phyloP scores from a whole-genome alignment of 2,329 filamentous ascomycete species.

The Chrysosporium keratinophilum region DNA sequence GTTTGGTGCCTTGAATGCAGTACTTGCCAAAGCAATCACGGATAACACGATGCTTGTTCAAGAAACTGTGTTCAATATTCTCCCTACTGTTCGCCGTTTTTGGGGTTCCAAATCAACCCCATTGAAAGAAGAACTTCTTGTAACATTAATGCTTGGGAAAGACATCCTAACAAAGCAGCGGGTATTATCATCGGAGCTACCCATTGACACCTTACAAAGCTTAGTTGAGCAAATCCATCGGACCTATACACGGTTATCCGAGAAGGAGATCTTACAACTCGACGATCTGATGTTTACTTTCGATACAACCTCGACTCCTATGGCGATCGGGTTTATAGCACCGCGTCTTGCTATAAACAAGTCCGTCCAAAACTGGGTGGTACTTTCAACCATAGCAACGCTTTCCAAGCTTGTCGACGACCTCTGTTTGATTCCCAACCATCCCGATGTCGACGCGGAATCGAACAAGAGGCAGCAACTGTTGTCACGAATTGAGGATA shows the following conservation, averaged over 20 bases:
- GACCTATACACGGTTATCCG: constrained; percentile 65
- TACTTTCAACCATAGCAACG: constrained; percentile 32
- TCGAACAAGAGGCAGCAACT: constrained; percentile 30
- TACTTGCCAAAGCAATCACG: constrained; percentile 56
- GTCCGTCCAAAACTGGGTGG: constrained; percentile 34
- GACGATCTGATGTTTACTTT: constrained; percentile 57
- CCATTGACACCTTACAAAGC: constrained; percentile 46
- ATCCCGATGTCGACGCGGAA: constrained; percentile 9
- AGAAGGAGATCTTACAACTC: constrained; percentile 64
- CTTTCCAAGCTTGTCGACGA: constrained; percentile 32
- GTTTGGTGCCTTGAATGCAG: constrained; percentile 63
- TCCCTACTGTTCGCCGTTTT: constrained; percentile 63
- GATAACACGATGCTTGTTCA: constrained; percentile 58
- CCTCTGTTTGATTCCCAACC: constrained; percentile 13
- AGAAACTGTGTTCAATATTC: constrained; percentile 48
- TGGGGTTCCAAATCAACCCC: constrained; percentile 64
- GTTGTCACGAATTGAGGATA: constrained; percentile 28
- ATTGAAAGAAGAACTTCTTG: constrained; percentile 67
- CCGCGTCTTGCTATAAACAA: constrained; percentile 28
- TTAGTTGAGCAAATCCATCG: constrained; percentile 60
- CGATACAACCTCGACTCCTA: constrained; percentile 20
- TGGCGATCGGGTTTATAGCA: constrained; percentile 30
- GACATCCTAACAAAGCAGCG: constrained; percentile 43
- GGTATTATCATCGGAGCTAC: constrained; percentile 29
- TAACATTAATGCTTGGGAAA: constrained; percentile 57